Evolutionary conservation across 352 stramenopile genomes (phyloP).

Genomic region (Phytophthora pisi): DNA sequence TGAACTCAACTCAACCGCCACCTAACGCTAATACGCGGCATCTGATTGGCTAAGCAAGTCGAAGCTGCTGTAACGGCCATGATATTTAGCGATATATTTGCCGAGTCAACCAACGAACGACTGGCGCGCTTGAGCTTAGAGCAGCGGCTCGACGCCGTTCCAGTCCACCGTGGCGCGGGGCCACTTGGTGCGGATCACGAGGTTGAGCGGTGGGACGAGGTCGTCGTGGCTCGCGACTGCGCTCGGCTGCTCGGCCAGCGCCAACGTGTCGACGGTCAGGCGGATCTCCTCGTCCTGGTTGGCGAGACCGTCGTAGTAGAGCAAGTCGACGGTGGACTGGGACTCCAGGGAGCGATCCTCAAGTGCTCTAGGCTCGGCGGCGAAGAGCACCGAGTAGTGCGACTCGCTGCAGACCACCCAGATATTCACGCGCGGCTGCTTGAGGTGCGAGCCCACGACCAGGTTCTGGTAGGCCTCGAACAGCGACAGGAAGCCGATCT

Average conservation of each 20-base stretch:
- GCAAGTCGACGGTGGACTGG: slow-evolving; percentile 64
- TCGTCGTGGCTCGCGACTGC: slow-evolving; percentile 52
- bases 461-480: slow-evolving; percentile 93
- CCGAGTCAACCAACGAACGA: not conserved
- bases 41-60: slow-evolving; percentile 17
- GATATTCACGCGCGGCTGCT: slow-evolving; percentile 75
- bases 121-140: slow-evolving; percentile 43
- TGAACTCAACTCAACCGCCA: slow-evolving; percentile 19
- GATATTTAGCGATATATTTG: not conserved
- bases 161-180: slow-evolving; percentile 76
- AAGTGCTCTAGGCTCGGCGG: slow-evolving; percentile 25
- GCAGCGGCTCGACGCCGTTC: slow-evolving; percentile 87
- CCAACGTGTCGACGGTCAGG: slow-evolving; percentile 53
- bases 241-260: slow-evolving; percentile 28
- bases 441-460: slow-evolving; percentile 80
- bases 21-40: not conserved
- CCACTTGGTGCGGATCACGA: slow-evolving; percentile 93
- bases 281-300: slow-evolving; percentile 89
- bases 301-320: slow-evolving; percentile 89
- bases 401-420: slow-evolving; percentile 94
- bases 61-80: slow-evolving; percentile 1
- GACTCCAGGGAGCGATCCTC: slow-evolving; percentile 45
- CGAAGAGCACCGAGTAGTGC: slow-evolving; percentile 92
- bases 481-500: slow-evolving; percentile 90
- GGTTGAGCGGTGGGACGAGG: slow-evolving; percentile 84